Evolutionary conservation across 2,329 filamentous ascomycete genomes (phyloP), one percentile per base, ranked within the genome.

Genomic region (Calonectria fujianensis): DNA sequence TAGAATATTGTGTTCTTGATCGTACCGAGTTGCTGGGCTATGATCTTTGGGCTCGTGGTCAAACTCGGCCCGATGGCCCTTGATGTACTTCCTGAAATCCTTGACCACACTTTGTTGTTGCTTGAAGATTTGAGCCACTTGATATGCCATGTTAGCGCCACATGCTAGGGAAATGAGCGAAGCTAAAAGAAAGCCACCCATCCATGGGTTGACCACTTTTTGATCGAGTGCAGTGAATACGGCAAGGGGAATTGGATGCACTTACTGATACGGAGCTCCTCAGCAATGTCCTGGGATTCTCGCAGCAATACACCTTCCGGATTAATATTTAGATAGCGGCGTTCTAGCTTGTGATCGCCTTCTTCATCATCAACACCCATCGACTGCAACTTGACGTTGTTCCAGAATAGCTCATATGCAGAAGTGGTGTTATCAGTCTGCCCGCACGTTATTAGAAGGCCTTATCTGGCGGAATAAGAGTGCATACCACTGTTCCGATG

Each of bases 201-300:
- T 31, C 0, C 14, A 5, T 14, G n/a, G 5, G 35, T 10, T 4
- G 32, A 24, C n/a, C 20, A 16, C 29, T 16, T n/a, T 27, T n/a
- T 16, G 11, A 24, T 37, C 37, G 1, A 16, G 32, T 20, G 35
- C 4, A 37, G 32, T 4, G 2, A 11, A 16, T 11, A 16, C 24
- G 13, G 48, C 8, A 31, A 48, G 13, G 7, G n/a, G 2, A 64
- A 14, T 35, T 32, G 2, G 0, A 8, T 13, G 13, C 13, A n/a
- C 61, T 35, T 50, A 65, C 61, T 65, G 16, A 59, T 69, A 13
- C 35, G 39, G 54, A 68, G 50, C 35, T 68, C 65, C 32, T 68
- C 65, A 9, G 65, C 37, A 41, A 68, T 68, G 5, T 68, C 65
- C 18, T 68, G 65, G 8, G 65, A 35, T 18, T 68, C 65, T 24